phyloP scores from a whole-genome alignment of 106 monocot species.

The Xerophyta viscosa region DNA sequence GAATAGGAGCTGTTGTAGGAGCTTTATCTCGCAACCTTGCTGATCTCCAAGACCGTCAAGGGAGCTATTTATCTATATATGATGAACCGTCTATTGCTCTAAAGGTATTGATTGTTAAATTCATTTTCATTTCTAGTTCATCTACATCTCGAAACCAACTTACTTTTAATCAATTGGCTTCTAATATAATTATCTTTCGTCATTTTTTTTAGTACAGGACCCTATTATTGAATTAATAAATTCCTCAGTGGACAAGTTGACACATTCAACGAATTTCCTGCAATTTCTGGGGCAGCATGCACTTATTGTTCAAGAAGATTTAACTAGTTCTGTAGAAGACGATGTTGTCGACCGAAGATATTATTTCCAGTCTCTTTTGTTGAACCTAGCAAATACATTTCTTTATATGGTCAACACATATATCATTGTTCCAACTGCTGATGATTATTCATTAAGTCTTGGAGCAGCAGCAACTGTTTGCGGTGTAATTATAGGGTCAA shows the following conservation, averaged over 20 bases:
- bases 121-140: not conserved
- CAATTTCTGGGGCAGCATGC: conserved; percentile 56
- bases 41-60: conserved; percentile 44
- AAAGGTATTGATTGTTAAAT: conserved; percentile 29
- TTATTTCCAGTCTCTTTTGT: conserved; percentile 53
- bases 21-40: conserved; percentile 59
- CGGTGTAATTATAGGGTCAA: conserved; percentile 67
- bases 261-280: conserved; percentile 56
- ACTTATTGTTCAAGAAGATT: conserved; percentile 55
- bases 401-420: conserved; percentile 74
- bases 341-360: conserved; percentile 28
- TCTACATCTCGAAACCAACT: not conserved
- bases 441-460: conserved; percentile 55
- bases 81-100: conserved; percentile 45
- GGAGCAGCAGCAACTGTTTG: conserved; percentile 71
- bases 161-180: too few species aligned
- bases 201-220: too few species aligned
- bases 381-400: conserved; percentile 63
- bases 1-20: conserved; percentile 62
- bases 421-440: conserved; percentile 69
- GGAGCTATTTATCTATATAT: conserved; percentile 47
- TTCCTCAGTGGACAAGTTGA: conserved; percentile 44
- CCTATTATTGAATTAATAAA: conserved; percentile 55
- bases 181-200: not conserved
- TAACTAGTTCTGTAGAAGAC: conserved; percentile 22